Base-by-base conservation (phyloP, 371 early-diverging fungal species). In the Rhizopus delemar region DNA sequence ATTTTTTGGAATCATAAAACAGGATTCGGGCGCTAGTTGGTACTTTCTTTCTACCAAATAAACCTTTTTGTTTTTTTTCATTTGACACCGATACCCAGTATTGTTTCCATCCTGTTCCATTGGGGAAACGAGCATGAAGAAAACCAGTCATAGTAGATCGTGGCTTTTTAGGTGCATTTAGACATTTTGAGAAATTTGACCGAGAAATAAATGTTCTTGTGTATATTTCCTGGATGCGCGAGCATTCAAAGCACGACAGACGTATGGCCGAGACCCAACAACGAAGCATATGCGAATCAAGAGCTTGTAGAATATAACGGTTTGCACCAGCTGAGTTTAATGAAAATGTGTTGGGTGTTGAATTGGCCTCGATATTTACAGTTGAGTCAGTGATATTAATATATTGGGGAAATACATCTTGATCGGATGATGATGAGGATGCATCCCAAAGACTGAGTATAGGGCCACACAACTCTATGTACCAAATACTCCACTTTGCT, bases 151-250 rank as follows among this genome's bases (percentile, higher is more conserved):
- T 31, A 36, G 56, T 11, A 9, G 41, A 33, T 29, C 31, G 16
- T 5, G 51, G 22, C 32, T 11, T 50, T 51, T 51, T 51, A 34
- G n/a, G n/a, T 5, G 4, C 5, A 28, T 32, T 15, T 7, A 51
- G 16, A 11, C 16, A 35, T 8, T 41, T 13, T 6, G 33, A 34
- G 34, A 54, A 64, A 31, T 56, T 59, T 28, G 71, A 73, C 15
- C 69, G 82, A 39, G 71, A 69, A 46, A 91, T 57, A n/a, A 90
- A 69, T 0, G 77, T 77, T 9, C 78, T 71, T 6, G 92, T 89
- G 61, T 90, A 91, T 52, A 86, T 82, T 70, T 92, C 91, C 51
- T 91, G 88, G 9, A 93, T 75, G 51, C 86, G 80, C 16, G 89
- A 72, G 13, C 81, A 78, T 66, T 93, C 93, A 57, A 84, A 92